Evolutionary conservation across 768 basidiomycete species (phyloP).

Genomic region (Rhodotorula sphaerocarpa): DNA sequence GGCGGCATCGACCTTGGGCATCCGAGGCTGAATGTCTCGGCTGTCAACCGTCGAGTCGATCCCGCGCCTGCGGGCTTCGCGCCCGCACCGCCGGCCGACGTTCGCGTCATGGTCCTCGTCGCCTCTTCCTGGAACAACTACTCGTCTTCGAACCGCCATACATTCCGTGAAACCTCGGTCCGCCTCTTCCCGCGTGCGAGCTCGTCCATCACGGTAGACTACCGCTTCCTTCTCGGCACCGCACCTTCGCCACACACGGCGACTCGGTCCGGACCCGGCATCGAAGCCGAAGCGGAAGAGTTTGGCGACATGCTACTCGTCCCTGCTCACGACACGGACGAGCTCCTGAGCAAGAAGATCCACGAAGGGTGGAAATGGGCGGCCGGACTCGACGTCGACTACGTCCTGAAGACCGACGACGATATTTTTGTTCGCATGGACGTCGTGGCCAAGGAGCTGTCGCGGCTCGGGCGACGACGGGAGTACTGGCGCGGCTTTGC

Average conservation of each 20-base stretch:
- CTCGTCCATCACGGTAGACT: constrained; percentile 15
- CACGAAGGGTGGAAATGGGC: constrained; percentile 30
- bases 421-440: constrained; percentile 29
- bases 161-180: constrained; percentile 26
- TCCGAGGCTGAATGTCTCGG: neutral
- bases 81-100: neutral
- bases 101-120: constrained; percentile 30
- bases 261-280: constrained; percentile 1
- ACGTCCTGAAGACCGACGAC: constrained; percentile 35
- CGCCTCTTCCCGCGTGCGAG: constrained; percentile 13
- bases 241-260: constrained; percentile 29
- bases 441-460: constrained; percentile 26
- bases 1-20: constrained; percentile 24
- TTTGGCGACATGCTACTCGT: constrained; percentile 29
- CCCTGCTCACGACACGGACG: constrained; percentile 14
- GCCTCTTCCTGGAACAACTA: constrained; percentile 26
- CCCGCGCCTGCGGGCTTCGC: no score
- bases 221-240: constrained; percentile 32
- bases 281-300: constrained; percentile 30
- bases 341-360: constrained; percentile 18
- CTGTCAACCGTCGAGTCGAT: no score
- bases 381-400: constrained; percentile 20
- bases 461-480: constrained; percentile 8
- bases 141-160: constrained; percentile 22
- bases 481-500: constrained; percentile 35